Evolutionary conservation across 441 rosid genomes (phyloP).

Genomic region (Populus hybrid): DNA sequence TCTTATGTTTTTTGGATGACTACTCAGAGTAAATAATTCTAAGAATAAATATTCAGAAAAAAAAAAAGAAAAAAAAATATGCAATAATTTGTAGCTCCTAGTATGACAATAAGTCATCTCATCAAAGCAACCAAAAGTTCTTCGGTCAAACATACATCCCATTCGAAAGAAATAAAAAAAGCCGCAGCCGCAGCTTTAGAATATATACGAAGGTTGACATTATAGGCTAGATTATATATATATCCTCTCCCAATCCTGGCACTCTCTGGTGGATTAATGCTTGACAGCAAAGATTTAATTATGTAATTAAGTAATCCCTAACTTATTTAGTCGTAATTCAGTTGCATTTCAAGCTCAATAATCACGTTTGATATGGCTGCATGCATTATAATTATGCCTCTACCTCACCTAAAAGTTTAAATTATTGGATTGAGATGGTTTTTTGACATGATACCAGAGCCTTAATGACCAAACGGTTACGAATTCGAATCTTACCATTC

Average conservation of each 20-base stretch:
- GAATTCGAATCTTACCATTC: too few relatives aligned
- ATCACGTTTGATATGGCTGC: background rate
- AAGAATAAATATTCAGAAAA: background rate
- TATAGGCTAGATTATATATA: background rate
- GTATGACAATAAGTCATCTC: background rate
- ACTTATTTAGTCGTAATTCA: background rate
- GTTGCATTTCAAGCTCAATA: background rate
- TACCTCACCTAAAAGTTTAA: too few relatives aligned
- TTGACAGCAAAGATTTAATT: conserved; percentile 2
- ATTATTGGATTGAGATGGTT: too few relatives aligned
- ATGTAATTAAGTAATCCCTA: background rate
- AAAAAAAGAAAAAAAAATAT: background rate
- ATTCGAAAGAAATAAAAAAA: background rate
- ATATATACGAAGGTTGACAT: background rate
- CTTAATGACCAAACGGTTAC: too few relatives aligned
- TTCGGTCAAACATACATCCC: background rate
- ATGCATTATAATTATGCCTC: background rate
- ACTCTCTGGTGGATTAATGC: background rate
- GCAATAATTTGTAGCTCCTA: background rate
- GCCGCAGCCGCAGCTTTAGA: background rate
- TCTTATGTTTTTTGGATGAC: background rate
- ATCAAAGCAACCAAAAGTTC: background rate
- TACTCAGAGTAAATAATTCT: background rate
- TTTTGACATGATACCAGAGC: too few relatives aligned
- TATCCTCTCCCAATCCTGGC: background rate